These are phyloP conservation scores for Silene uniflora DNA, from an alignment of 148 eudicot genomes.

Conservation along the genomic window DNA sequence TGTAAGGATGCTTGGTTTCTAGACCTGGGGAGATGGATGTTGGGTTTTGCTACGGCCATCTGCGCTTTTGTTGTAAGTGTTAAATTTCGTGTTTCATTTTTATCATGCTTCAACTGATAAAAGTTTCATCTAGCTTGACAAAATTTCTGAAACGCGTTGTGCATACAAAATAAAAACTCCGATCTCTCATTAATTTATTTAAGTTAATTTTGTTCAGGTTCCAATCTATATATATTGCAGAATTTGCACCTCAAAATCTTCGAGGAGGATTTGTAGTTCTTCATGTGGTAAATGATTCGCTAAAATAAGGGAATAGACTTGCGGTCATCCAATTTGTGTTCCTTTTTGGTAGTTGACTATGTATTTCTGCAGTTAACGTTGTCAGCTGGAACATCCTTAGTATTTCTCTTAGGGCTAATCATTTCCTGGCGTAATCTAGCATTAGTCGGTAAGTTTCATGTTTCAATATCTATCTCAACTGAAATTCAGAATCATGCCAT, in stretches of 20 bases:
- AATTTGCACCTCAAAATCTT: slow-evolving; percentile 32
- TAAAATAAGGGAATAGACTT: neutral
- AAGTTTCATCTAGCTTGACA: too few species aligned
- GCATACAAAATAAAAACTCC: neutral
- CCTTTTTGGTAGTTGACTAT: neutral
- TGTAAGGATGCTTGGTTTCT: slow-evolving; percentile 34
- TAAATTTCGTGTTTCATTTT: too few species aligned
- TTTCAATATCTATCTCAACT: neutral
- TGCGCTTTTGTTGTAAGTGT: slow-evolving; percentile 28
- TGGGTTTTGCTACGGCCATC: slow-evolving; percentile 29
- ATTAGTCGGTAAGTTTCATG: slow-evolving; percentile 25
- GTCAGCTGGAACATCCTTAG: slow-evolving; percentile 19
- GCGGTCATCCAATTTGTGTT: neutral
- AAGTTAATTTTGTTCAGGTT: slow-evolving; percentile 1
- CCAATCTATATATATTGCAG: slow-evolving; percentile 32
- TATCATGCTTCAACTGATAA: too few species aligned
- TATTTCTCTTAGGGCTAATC: slow-evolving; percentile 29
- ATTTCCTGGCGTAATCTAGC: slow-evolving; percentile 37
- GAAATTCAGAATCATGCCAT: neutral
- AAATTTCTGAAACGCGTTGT: too few species aligned
- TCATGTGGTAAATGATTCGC: slow-evolving; percentile 23
- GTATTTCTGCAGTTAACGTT: slow-evolving; percentile 23
- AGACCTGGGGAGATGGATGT: slow-evolving; percentile 31
- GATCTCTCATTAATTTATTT: neutral
- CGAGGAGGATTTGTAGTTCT: slow-evolving; percentile 27